Evolutionary conservation across 2,329 filamentous ascomycete genomes (phyloP).

Genomic region (Chrysoporthe puriensis): DNA sequence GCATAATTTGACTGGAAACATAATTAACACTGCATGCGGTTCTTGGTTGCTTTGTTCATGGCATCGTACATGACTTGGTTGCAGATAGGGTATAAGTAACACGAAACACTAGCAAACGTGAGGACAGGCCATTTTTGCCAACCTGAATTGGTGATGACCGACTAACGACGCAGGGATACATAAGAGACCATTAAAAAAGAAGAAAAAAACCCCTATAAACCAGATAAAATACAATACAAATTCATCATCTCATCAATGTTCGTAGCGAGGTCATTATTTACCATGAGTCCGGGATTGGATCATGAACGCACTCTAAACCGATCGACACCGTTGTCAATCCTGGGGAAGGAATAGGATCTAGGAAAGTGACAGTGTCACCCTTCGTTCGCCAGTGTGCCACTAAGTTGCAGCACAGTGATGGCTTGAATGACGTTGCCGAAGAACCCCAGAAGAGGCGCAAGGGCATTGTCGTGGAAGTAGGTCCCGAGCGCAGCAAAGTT

Average conservation of each 20-base stretch:
- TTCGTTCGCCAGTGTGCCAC: neutral
- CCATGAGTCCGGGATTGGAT: no score
- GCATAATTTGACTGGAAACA: constrained; percentile 13
- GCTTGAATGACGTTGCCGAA: constrained; percentile 16
- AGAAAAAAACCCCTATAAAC: neutral
- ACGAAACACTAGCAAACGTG: neutral
- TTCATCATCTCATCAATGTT: neutral
- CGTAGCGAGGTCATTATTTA: neutral
- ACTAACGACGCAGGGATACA: neutral
- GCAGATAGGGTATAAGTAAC: constrained; percentile 8
- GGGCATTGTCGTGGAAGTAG: constrained; percentile 12
- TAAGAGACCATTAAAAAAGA: neutral
- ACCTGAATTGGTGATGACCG: neutral
- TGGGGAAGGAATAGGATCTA: neutral
- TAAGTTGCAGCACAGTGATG: constrained; percentile 14
- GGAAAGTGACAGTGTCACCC: neutral
- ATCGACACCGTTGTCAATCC: neutral
- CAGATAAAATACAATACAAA: neutral
- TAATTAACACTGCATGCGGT: constrained; percentile 1
- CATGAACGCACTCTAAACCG: neutral
- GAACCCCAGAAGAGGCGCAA: constrained; percentile 17
- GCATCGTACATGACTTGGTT: constrained; percentile 13
- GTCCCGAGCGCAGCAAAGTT: constrained; percentile 13
- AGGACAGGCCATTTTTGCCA: neutral
- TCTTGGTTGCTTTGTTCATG: neutral